Evolutionary conservation across 345 rosid genomes (phyloP).

Genomic region (Stellera chamaejasme): DNA sequence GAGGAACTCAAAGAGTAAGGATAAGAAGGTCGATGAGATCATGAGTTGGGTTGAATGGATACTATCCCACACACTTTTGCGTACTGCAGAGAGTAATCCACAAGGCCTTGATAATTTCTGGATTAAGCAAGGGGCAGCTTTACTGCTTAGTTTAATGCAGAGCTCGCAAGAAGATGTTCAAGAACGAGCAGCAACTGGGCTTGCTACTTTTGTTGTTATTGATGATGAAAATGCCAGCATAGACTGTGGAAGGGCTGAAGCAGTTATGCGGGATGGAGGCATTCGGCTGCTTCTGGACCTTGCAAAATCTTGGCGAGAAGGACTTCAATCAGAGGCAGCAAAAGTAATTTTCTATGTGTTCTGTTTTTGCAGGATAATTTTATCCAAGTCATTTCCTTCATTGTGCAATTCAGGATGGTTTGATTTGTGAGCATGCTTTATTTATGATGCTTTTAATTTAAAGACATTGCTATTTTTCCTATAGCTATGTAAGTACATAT

Average conservation of each 20-base stretch:
- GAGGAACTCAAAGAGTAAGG: constrained; percentile 34
- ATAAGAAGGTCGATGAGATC: constrained; percentile 42
- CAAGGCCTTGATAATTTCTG: constrained; percentile 64
- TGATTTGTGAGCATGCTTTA: neutral
- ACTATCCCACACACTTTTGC: constrained; percentile 61
- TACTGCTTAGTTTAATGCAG: constrained; percentile 67
- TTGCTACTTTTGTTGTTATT: constrained; percentile 76
- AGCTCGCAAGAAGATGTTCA: constrained; percentile 82
- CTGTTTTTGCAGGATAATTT: constrained; percentile 4
- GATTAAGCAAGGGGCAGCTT: constrained; percentile 75
- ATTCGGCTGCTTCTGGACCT: constrained; percentile 63
- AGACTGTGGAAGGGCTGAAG: constrained; percentile 80
- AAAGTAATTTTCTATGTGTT: constrained; percentile 31
- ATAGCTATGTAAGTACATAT: neutral
- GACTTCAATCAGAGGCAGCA: constrained; percentile 83
- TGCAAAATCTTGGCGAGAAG: constrained; percentile 85
- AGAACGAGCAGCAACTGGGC: constrained; percentile 88
- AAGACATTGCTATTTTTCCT: neutral
- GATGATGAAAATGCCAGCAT: constrained; percentile 84
- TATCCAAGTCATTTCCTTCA: neutral
- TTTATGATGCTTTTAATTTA: neutral
- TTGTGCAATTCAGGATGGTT: neutral
- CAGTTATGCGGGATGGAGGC: constrained; percentile 76
- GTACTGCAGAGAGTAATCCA: constrained; percentile 67
- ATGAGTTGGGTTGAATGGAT: constrained; percentile 77